phyloP scores from a whole-genome alignment of 345 rosid species.

The Citrus hindsii region DNA sequence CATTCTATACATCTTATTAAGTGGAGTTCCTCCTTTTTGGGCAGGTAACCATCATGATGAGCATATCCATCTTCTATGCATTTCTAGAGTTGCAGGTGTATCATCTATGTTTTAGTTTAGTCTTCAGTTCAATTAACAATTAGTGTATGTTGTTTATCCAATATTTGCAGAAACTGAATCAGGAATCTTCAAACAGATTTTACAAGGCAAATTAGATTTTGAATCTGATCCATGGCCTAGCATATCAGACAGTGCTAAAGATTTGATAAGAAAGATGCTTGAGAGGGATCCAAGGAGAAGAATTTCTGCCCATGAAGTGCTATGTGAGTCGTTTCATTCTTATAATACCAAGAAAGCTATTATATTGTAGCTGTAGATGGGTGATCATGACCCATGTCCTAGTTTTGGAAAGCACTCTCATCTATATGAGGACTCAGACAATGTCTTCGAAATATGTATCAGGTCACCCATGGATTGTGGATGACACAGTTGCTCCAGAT shows the following conservation, averaged over 20 bases:
- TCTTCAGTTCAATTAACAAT: neutral
- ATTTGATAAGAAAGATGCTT: constrained; percentile 80
- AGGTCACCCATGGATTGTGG: constrained; percentile 98
- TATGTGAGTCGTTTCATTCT: constrained; percentile 54
- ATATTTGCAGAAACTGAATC: constrained; percentile 76
- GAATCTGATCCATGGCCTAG: constrained; percentile 94
- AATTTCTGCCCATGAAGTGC: constrained; percentile 81
- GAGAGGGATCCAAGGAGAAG: constrained; percentile 82
- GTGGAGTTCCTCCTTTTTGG: constrained; percentile 98
- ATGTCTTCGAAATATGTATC: constrained; percentile 16
- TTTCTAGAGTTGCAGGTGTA: neutral
- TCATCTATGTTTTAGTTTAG: neutral
- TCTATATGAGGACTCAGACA: neutral
- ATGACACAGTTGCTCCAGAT: constrained; percentile 86
- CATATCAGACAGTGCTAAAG: constrained; percentile 89
- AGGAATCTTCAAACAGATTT: constrained; percentile 91
- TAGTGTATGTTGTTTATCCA: neutral
- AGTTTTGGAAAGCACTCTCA: neutral
- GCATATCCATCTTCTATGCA: neutral
- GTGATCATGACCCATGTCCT: neutral
- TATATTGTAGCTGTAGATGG: neutral
- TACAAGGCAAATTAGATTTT: constrained; percentile 81
- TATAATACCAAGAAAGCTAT: neutral
- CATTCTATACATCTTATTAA: constrained; percentile 86
- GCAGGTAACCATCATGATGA: constrained; percentile 47